Evolutionary conservation across 2,329 filamentous ascomycete species (phyloP), one percentile per base, ranked within the genome.

Genomic region (Stagonosporopsis vannaccii): DNA sequence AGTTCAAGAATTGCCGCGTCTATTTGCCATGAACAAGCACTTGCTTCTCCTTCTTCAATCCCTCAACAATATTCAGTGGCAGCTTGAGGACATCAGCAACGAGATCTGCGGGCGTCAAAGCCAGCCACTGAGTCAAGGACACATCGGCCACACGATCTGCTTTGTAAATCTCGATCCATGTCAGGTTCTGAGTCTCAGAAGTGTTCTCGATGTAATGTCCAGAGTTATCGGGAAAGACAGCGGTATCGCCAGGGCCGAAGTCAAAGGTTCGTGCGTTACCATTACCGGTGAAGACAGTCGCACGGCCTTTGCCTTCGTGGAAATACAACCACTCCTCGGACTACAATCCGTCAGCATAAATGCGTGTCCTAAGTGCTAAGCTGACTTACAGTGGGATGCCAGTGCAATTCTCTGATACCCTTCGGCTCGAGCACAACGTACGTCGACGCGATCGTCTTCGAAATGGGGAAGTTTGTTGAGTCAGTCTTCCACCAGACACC

Each of bases 241-340:
- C 87, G 2, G 86, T 88, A 59, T 90, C 87, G n/a, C 88, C 87
- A 4, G 86, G 81, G 2, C 77, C 77, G 71, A 90, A 88, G 73
- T 90, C 85, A 66, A 90, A 89, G 0, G 87, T 90, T 6, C 87
- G 81, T 2, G 87, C 82, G 51, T 83, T 84, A 11, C 80, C 77
- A 64, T 80, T 82, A 6, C 86, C 87, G 43, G 85, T 84, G 69
- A 89, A 90, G 2, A 88, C 84, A 0, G 86, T 89, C 0, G 87
- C 87, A 23, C 84, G 82, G 0, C 78, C 87, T 2, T 79, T 74
- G 22, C 87, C 88, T 56, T 83, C 78, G 69, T 88, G 85, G 77
- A 90, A 90, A 74, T 89, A 90, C 2, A 90, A 74, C 87, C 88
- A 90, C 70, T 90, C 87, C 63, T 89, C 85, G 5, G 85, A 54